Evolutionary conservation across 805 yeast genomes (phyloP).

Genomic region (Zygotorulaspora chibaensis): DNA sequence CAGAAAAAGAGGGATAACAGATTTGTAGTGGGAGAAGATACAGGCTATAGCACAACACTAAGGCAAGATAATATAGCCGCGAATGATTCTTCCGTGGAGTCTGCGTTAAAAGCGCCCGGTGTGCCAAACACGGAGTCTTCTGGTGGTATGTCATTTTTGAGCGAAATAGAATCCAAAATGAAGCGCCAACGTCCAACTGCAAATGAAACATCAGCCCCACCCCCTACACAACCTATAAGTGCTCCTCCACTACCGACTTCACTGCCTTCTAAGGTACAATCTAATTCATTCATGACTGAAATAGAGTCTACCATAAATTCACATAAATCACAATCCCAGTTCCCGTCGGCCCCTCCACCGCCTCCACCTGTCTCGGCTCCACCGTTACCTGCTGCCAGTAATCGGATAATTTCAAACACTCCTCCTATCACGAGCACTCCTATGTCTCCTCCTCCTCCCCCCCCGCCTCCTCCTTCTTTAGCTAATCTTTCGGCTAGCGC

Average conservation of each 20-base stretch:
- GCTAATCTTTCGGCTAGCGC: slow-evolving; percentile 8
- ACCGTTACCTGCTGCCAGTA: slow-evolving; percentile 22
- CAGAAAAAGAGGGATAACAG: slow-evolving; percentile 46
- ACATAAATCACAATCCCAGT: slow-evolving; percentile 6
- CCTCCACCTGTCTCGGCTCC: slow-evolving; percentile 29
- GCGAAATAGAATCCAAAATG: slow-evolving; percentile 30
- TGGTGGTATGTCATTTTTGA: slow-evolving; percentile 28
- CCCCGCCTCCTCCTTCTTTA: slow-evolving; percentile 8
- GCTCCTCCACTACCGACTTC: slow-evolving; percentile 14
- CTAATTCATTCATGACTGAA: slow-evolving; percentile 8
- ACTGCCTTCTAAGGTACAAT: slow-evolving; percentile 9
- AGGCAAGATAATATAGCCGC: slow-evolving; percentile 24
- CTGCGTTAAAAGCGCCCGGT: slow-evolving; percentile 12
- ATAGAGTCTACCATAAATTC: slow-evolving; percentile 10
- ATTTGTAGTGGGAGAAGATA: slow-evolving; percentile 40
- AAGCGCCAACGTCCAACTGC: slow-evolving; percentile 11
- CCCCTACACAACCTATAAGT: slow-evolving; percentile 16
- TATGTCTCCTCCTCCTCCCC: slow-evolving; percentile 19
- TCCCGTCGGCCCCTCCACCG: slow-evolving; percentile 13
- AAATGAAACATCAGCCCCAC: slow-evolving; percentile 4
- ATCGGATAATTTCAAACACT: slow-evolving; percentile 22
- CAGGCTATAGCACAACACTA: slow-evolving; percentile 25
- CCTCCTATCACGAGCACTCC: slow-evolving; percentile 14
- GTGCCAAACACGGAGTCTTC: slow-evolving; percentile 3
- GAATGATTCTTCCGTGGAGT: slow-evolving; percentile 18